A percentile compares a stretch with the other conserved stretches of the same genome.
These are phyloP conservation scores for Puccinellia tenuiflora DNA, from an alignment of 176 grass and related monocot genomes.

Conservation along the genomic window DNA sequence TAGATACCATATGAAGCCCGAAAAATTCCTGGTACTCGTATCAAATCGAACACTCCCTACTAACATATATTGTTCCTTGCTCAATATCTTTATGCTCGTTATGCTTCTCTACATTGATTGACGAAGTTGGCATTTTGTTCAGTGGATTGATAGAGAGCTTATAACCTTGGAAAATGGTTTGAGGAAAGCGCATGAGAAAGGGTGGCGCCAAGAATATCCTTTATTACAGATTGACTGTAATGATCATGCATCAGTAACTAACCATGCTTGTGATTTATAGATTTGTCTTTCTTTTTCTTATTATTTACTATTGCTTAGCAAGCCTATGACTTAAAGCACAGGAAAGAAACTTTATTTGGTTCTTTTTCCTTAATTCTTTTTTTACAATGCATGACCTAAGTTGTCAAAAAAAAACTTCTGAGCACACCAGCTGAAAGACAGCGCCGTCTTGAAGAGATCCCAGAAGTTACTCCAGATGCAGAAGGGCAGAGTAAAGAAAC, in stretches of 20 bases:
- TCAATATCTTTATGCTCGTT: neutral
- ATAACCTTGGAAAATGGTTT: slow-evolving; percentile 51
- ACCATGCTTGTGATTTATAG: neutral
- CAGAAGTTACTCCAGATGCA: slow-evolving; percentile 47
- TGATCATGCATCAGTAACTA: slow-evolving; percentile 17
- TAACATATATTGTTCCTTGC: neutral
- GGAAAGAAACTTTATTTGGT: slow-evolving; percentile 4
- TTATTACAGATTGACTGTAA: slow-evolving; percentile 31
- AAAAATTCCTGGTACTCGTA: slow-evolving; percentile 1
- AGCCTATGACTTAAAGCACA: neutral
- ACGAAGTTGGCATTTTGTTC: slow-evolving; percentile 27
- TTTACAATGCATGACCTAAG: slow-evolving; percentile 52
- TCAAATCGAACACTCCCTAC: neutral
- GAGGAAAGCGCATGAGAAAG: slow-evolving; percentile 47
- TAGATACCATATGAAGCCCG: neutral
- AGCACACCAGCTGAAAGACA: slow-evolving; percentile 55
- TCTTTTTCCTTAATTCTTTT: slow-evolving; percentile 55
- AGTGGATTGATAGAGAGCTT: slow-evolving; percentile 81
- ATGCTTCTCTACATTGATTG: neutral
- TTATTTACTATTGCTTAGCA: neutral
- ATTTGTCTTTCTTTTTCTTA: neutral
- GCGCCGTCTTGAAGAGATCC: slow-evolving; percentile 56
- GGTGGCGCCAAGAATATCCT: slow-evolving; percentile 81
- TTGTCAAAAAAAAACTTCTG: slow-evolving; percentile 42
- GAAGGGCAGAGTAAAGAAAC: slow-evolving; percentile 39